Percentiles rank a stretch among this genome's conserved stretches.
Conservation (phyloP, 2,329 filamentous ascomycete species). For the Tolypocladium cylindrosporum region DNA sequence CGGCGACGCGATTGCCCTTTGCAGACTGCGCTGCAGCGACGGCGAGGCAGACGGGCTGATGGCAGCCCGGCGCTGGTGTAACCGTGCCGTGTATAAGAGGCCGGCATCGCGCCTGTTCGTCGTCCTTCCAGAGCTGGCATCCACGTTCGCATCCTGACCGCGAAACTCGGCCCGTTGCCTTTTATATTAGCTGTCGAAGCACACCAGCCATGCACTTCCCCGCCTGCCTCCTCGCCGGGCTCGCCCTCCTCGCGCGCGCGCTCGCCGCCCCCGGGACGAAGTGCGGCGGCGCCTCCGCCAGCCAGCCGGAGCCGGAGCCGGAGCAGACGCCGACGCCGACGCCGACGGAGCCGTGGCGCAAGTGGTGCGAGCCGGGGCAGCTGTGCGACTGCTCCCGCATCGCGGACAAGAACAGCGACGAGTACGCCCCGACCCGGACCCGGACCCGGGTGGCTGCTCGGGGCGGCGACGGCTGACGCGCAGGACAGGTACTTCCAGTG, state of each 20-base stretch:
- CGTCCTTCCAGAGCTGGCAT: not conserved
- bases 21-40: not conserved
- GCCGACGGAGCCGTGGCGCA: not conserved
- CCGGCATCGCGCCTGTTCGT: not conserved
- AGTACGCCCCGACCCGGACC: slow-evolving; percentile 8
- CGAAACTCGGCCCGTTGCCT: not conserved
- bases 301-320: not conserved
- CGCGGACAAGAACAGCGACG: slow-evolving; percentile 16
- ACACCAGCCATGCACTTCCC: not conserved
- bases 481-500: slow-evolving; percentile 20
- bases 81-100: not conserved
- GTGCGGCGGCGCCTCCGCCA: not conserved
- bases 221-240: not conserved
- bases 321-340: not conserved
- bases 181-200: too few species aligned
- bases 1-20: too few species aligned
- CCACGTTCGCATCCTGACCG: not conserved
- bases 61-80: not conserved
- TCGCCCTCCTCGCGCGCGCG: not conserved
- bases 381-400: slow-evolving; percentile 18
- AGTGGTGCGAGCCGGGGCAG: slow-evolving; percentile 10
- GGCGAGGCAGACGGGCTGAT: not conserved
- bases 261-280: not conserved
- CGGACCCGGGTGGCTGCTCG: not conserved
- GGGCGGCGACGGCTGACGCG: not conserved